Evolutionary conservation across 2,329 filamentous ascomycete species (phyloP).

Genomic region (Mycosphaerella sp.): DNA sequence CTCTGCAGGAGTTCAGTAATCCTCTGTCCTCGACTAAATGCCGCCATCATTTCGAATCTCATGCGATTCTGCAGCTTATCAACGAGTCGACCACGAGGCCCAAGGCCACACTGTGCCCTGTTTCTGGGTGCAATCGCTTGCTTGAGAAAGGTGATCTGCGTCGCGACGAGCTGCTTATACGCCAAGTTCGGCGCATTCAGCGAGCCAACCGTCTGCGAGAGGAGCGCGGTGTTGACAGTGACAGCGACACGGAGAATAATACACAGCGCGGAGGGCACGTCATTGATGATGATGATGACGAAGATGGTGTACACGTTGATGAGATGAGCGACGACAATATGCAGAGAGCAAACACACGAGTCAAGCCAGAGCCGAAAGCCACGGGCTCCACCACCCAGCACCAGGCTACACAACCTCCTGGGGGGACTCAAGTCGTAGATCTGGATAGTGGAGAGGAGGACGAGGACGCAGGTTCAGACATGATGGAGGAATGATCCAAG

Average conservation of each 20-base stretch:
- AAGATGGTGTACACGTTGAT: slow-evolving; percentile 22
- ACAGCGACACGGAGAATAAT: slow-evolving; percentile 22
- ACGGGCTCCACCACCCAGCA: slow-evolving; percentile 5
- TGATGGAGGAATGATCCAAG: neutral
- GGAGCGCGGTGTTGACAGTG: slow-evolving; percentile 35
- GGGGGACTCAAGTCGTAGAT: slow-evolving; percentile 17
- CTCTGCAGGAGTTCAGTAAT: slow-evolving; percentile 57
- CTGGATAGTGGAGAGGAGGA: slow-evolving; percentile 9
- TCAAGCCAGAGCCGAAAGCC: slow-evolving; percentile 18
- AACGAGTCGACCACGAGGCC: slow-evolving; percentile 21
- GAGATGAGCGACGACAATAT: slow-evolving; percentile 9
- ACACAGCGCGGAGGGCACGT: slow-evolving; percentile 24
- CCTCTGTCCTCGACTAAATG: slow-evolving; percentile 63
- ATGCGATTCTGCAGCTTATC: slow-evolving; percentile 54
- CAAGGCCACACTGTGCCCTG: slow-evolving; percentile 53
- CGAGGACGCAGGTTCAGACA: slow-evolving; percentile 3
- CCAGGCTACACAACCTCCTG: slow-evolving; percentile 8
- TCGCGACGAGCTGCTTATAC: slow-evolving; percentile 51
- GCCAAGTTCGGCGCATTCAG: slow-evolving; percentile 53
- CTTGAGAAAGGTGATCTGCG: slow-evolving; percentile 51
- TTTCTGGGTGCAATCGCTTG: slow-evolving; percentile 56
- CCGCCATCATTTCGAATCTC: slow-evolving; percentile 66
- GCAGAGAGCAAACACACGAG: neutral
- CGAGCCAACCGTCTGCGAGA: slow-evolving; percentile 44
- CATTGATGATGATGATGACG: slow-evolving; percentile 29